Evolutionary conservation across 768 basidiomycete genomes (phyloP), one percentile per base, ranked within the genome.

Genomic region (Fibroporia radiculosa): DNA sequence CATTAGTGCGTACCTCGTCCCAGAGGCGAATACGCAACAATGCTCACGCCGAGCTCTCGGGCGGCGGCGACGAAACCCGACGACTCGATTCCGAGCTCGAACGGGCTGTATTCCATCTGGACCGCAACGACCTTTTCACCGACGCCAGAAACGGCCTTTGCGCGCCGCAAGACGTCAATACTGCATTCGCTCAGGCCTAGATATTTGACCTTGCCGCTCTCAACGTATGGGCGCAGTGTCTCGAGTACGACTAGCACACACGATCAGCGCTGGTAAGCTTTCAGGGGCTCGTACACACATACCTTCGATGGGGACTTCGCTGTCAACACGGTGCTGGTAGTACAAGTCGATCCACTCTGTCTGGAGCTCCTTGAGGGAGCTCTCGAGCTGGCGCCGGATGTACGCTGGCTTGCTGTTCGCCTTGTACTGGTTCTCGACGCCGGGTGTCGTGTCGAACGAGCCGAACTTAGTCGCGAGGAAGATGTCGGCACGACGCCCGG

Each of bases 401-500:
- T 74, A 71, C 10, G 28, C 5, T 18, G 41, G 41, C 28, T 42
- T 27, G 23, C 23, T 40, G 25, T 40, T 40, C 13, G 41, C n/a
- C 29, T 29, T 32, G 28, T 11, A 42, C 27, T 12, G 3, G n/a
- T 29, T 19, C 25, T n/a, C 6, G 10, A 22, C 41, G 14, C 24
- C 29, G 24, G 41, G 41, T 6, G 11, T 6, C 6, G 32, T 20
- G 22, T 27, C 33, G 28, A 19, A 22, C 57, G 11, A n/a, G 72
- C 74, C 74, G 37, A 74, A 74, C 56, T 84, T 83, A 18, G 78
- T 80, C 2, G 79, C 77, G n/a, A 84, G 66, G 61, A 82, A 83
- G 16, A 78, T 75, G 14, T 74, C 63, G 16, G 62, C 48, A 22
- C 75, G 63, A 42, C 73, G 74, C 5, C 75, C 76, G 6, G 71